Evolutionary conservation across 495 filamentous ascomycete species (phyloP).

Genomic region (Aspergillus egyptiacus): DNA sequence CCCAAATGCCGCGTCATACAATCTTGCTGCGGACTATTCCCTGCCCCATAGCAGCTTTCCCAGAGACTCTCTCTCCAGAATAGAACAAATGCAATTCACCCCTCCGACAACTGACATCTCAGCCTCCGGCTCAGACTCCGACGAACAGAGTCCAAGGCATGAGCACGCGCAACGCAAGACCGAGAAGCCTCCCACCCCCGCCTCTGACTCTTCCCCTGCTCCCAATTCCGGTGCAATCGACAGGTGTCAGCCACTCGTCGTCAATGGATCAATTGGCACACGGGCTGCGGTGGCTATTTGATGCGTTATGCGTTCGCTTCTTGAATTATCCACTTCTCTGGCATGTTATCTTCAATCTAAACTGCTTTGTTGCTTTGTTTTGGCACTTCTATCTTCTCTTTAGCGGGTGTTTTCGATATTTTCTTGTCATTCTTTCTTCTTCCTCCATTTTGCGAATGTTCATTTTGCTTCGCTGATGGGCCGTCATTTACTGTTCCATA

Average conservation of each 20-base stretch:
- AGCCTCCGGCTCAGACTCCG: slow-evolving; percentile 1
- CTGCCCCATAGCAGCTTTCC: background rate
- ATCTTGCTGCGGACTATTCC: background rate
- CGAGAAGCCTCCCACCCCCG: too few species aligned
- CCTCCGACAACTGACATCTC: slow-evolving; percentile 1
- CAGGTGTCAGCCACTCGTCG: slow-evolving; percentile 29
- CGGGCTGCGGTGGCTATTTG: slow-evolving; percentile 11
- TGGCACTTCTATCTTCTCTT: background rate
- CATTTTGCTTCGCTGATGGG: too few species aligned
- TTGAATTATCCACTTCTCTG: background rate
- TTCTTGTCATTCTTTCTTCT: too few species aligned
- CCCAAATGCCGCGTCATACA: slow-evolving; percentile 2
- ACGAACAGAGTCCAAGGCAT: background rate
- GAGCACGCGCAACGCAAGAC: background rate
- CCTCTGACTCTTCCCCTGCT: too few species aligned
- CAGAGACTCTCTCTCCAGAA: background rate
- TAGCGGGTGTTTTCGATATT: slow-evolving; percentile 61
- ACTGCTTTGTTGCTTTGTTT: background rate
- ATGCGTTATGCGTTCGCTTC: background rate
- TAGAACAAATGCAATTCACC: background rate
- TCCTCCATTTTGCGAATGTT: too few species aligned
- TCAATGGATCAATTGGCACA: slow-evolving; percentile 31
- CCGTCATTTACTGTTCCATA: too few species aligned
- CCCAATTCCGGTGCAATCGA: too few species aligned
- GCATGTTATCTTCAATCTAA: too few species aligned